Evolutionary conservation across 2,329 filamentous ascomycete genomes (phyloP).

Genomic region (Microsporum canis): DNA sequence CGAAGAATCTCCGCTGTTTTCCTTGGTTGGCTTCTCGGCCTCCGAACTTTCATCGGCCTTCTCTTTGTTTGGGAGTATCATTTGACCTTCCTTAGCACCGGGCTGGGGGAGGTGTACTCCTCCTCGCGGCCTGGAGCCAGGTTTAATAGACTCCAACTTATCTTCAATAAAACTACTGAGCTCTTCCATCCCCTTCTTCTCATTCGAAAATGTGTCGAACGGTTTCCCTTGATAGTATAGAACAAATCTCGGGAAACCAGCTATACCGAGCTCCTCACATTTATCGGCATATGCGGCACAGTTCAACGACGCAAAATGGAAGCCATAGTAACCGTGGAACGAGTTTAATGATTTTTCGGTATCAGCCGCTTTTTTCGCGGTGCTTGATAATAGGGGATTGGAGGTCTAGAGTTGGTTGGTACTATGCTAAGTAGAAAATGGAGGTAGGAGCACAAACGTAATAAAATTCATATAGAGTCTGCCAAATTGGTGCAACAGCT

Average conservation of each 20-base stretch:
- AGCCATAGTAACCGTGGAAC: constrained; percentile 77
- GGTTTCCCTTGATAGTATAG: constrained; percentile 70
- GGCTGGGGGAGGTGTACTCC: constrained; percentile 59
- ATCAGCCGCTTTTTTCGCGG: constrained; percentile 38
- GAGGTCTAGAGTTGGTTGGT: constrained; percentile 51
- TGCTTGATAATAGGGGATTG: constrained; percentile 49
- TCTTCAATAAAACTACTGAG: constrained; percentile 64
- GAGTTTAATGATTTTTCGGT: constrained; percentile 45
- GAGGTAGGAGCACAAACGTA: constrained; percentile 29
- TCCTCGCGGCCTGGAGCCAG: constrained; percentile 62
- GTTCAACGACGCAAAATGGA: constrained; percentile 76
- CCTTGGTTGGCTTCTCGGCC: not conserved
- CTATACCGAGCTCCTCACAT: constrained; percentile 57
- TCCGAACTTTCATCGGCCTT: not conserved
- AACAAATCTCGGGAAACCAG: constrained; percentile 62
- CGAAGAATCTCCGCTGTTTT: not conserved
- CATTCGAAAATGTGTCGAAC: constrained; percentile 48
- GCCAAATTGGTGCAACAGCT: constrained; percentile 69
- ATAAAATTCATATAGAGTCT: constrained; percentile 93
- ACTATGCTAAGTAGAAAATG: not conserved
- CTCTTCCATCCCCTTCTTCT: constrained; percentile 54
- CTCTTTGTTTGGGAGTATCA: constrained; percentile 32
- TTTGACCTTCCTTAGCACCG: constrained; percentile 47
- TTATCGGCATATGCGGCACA: constrained; percentile 73
- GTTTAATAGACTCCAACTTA: constrained; percentile 63